Evolutionary conservation across 2,329 filamentous ascomycete genomes (phyloP).

Genomic region (Nothophaeocryptopus gaeumannii): DNA sequence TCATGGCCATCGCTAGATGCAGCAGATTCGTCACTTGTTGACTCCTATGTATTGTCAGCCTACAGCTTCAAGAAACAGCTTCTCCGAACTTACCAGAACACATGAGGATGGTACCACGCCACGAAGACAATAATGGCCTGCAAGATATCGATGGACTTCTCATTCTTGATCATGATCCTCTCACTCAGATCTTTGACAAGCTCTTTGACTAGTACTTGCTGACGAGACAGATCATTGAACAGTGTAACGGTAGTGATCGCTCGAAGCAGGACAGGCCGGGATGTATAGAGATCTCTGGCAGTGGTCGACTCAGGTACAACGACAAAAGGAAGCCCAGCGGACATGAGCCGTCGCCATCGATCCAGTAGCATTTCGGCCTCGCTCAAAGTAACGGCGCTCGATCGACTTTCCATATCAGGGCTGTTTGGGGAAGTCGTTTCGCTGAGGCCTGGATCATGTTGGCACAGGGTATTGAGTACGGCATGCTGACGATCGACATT

Average conservation of each 20-base stretch:
- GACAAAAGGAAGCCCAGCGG: constrained; percentile 29
- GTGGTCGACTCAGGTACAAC: constrained; percentile 21
- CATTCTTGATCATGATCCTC: constrained; percentile 30
- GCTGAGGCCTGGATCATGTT: neutral
- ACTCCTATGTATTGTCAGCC: too few species aligned
- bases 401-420: neutral
- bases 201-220: constrained; percentile 27
- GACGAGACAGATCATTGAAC: constrained; percentile 30
- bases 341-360: constrained; percentile 29
- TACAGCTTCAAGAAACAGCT: too few species aligned
- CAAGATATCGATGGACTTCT: constrained; percentile 32
- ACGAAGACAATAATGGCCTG: constrained; percentile 22
- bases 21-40: constrained; percentile 31
- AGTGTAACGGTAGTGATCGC: constrained; percentile 30
- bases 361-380: constrained; percentile 30
- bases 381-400: constrained; percentile 18
- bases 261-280: constrained; percentile 31
- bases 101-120: constrained; percentile 25
- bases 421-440: neutral
- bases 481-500: constrained; percentile 1
- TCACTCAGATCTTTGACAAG: constrained; percentile 31
- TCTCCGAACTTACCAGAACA: too few species aligned
- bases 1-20: constrained; percentile 30
- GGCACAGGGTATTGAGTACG: constrained; percentile 9
- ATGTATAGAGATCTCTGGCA: constrained; percentile 22